These are phyloP conservation scores for Marsdenia floribunda DNA, from an alignment of 257 asterid genomes.

Conservation along the genomic window DNA sequence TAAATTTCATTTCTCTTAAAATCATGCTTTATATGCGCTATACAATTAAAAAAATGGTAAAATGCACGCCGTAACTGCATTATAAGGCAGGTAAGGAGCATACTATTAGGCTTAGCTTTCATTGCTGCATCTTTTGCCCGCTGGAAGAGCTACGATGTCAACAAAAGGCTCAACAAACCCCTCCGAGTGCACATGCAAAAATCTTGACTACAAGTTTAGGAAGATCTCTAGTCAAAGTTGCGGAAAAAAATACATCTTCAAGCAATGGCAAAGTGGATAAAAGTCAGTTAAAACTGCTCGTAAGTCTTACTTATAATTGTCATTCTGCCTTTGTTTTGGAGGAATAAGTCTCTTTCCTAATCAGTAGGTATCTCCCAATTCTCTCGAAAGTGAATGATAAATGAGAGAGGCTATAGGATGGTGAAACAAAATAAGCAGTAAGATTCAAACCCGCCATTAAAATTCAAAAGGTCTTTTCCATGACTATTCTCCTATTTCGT, in stretches of 20 bases:
- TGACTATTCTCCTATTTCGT: conserved; percentile 1
- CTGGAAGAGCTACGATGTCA: background rate
- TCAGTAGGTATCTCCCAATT: background rate
- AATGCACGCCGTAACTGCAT: background rate
- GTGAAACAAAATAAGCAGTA: background rate
- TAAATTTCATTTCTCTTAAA: background rate
- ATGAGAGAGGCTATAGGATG: background rate
- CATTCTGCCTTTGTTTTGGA: background rate
- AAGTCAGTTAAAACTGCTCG: background rate
- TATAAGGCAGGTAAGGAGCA: background rate
- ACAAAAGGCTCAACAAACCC: background rate
- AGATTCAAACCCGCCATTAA: background rate
- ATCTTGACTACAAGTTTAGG: background rate
- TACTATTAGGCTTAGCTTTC: background rate
- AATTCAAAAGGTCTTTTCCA: background rate
- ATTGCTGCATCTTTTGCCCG: background rate
- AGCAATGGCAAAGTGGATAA: background rate
- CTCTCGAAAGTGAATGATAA: background rate
- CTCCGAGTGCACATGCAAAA: conserved; percentile 1
- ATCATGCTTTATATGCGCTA: background rate
- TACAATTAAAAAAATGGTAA: background rate
- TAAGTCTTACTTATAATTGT: background rate
- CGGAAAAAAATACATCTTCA: background rate
- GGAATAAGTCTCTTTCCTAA: background rate
- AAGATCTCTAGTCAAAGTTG: background rate